Conservation (phyloP, 2,329 filamentous ascomycete genomes). For the Penicillium italicum region DNA sequence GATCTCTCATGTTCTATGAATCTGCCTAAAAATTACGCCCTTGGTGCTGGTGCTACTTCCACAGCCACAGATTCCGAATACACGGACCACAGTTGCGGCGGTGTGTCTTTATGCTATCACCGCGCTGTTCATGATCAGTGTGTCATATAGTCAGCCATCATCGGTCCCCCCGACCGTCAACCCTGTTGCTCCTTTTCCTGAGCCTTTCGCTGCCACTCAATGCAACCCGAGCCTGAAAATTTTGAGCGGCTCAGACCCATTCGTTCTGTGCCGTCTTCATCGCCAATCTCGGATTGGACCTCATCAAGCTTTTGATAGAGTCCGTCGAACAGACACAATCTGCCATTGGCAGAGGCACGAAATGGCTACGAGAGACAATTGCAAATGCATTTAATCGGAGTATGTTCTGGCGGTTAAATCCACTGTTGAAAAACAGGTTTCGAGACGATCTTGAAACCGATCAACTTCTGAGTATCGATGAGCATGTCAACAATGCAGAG, state of each 20-base stretch:
- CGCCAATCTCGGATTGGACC: background rate
- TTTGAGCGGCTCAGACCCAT: background rate
- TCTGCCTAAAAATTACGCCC: constrained; percentile 1
- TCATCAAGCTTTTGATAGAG: background rate
- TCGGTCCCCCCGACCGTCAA: background rate
- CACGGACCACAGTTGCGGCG: background rate
- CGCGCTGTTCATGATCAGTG: background rate
- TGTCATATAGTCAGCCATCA: background rate
- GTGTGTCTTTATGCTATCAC: background rate
- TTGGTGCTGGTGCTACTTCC: constrained; percentile 1
- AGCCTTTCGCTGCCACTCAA: background rate
- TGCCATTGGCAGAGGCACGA: background rate
- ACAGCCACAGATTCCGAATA: background rate
- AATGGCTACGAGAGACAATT: background rate
- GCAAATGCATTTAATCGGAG: background rate
- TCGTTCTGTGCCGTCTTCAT: background rate
- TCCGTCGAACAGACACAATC: background rate
- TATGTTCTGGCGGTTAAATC: background rate
- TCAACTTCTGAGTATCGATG: background rate
- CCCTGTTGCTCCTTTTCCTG: background rate
- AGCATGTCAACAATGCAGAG: background rate
- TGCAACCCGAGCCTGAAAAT: background rate
- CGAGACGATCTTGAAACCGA: background rate
- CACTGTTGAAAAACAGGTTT: background rate
- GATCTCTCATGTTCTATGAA: constrained; percentile 4